Conservation (phyloP, 75 land plant genomes). For the Chamaecyparis obtusa region DNA sequence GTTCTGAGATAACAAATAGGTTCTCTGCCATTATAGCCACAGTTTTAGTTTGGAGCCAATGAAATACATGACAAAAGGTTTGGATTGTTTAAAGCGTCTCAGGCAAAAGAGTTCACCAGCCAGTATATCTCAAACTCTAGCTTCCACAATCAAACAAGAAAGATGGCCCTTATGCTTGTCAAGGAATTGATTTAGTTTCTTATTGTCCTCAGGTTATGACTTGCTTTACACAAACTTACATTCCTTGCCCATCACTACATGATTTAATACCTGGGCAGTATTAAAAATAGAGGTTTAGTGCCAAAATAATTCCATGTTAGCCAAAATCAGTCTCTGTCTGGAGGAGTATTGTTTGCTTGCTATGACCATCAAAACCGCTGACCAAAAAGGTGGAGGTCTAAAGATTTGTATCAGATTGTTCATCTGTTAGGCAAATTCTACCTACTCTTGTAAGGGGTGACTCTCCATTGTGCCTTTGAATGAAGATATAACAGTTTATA, state of each 20-base stretch:
- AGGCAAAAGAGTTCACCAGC: not conserved
- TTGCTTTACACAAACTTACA: not conserved
- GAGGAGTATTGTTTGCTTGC: not conserved
- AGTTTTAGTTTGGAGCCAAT: not conserved
- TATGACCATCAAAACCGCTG: not conserved
- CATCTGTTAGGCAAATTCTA: not conserved
- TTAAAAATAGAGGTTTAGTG: not conserved
- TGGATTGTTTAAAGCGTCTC: not conserved
- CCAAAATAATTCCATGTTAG: not conserved
- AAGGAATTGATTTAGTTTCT: not conserved
- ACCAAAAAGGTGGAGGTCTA: not conserved
- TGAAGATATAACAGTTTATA: too few species aligned
- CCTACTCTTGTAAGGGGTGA: not conserved
- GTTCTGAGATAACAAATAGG: not conserved
- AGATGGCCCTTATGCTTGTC: not conserved
- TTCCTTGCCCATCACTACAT: not conserved
- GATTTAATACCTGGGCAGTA: not conserved
- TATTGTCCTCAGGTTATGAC: not conserved
- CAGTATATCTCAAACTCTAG: too few species aligned
- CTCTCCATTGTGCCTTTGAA: not conserved
- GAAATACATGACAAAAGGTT: too few species aligned
- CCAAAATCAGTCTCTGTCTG: not conserved
- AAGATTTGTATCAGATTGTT: not conserved
- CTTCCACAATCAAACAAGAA: not conserved
- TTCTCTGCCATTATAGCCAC: not conserved